Conservation (phyloP, 257 asterid genomes). For the Rauvolfia tetraphylla region DNA sequence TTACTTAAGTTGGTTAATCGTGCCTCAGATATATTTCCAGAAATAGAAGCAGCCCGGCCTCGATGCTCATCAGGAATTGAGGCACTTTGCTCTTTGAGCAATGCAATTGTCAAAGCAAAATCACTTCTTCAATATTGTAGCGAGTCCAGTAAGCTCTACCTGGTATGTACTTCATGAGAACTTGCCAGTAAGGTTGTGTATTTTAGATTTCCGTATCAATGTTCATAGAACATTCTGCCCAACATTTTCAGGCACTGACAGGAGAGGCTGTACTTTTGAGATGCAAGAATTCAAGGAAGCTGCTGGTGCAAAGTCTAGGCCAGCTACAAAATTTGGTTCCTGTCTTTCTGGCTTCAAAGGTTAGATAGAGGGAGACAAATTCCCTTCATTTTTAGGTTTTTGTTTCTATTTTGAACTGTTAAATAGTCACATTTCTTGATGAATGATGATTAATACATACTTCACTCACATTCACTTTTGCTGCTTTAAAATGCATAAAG, state of each 20-base stretch:
- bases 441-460: neutral
- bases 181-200: neutral
- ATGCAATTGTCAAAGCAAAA: constrained; percentile 60
- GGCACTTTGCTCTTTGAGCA: constrained; percentile 63
- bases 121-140: constrained; percentile 58
- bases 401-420: neutral
- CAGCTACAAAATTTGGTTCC: constrained; percentile 75
- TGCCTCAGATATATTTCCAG: constrained; percentile 49
- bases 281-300: constrained; percentile 56
- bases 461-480: neutral
- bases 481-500: neutral
- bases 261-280: constrained; percentile 72
- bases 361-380: constrained; percentile 22
- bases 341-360: constrained; percentile 67
- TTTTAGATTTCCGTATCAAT: constrained; percentile 4
- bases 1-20: constrained; percentile 37
- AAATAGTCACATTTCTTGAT: constrained; percentile 8
- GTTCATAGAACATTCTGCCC: constrained; percentile 9
- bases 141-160: constrained; percentile 81
- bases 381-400: neutral
- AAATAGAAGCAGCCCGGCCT: constrained; percentile 80
- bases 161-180: constrained; percentile 45
- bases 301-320: constrained; percentile 64
- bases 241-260: constrained; percentile 64
- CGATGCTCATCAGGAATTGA: constrained; percentile 77